Percentiles rank a stretch among this genome's conserved stretches.
Conservation (phyloP, 2,329 filamentous ascomycete species). For the Pseudonectria buxi region DNA sequence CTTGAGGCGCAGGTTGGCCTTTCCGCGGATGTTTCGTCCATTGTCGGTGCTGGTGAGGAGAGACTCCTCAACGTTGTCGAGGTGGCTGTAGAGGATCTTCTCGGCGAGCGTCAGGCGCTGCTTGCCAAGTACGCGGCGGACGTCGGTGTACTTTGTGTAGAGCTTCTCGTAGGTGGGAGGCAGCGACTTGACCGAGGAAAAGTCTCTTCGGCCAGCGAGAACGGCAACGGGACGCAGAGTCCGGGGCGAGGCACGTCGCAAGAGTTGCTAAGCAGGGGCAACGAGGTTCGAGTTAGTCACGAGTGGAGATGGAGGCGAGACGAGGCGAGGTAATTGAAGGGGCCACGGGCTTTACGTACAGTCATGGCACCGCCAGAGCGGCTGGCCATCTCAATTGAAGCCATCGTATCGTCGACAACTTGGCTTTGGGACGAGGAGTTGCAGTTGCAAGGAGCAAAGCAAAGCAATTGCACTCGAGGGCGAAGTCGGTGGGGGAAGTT, state of each 20-base stretch:
- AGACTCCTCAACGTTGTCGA: constrained; percentile 83
- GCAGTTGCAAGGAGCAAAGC: constrained; percentile 4
- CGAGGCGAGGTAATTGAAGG: no score
- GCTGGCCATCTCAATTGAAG: constrained; percentile 44
- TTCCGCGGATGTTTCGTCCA: constrained; percentile 75
- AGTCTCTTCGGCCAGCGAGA: constrained; percentile 25
- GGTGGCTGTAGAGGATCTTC: constrained; percentile 96
- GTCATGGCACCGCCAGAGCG: constrained; percentile 42
- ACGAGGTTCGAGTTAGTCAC: constrained; percentile 1
- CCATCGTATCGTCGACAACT: constrained; percentile 32
- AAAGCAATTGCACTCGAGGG: constrained; percentile 17
- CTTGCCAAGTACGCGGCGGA: constrained; percentile 63
- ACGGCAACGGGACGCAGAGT: constrained; percentile 19
- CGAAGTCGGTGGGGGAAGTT: constrained; percentile 22
- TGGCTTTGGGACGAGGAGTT: constrained; percentile 1
- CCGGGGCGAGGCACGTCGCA: constrained; percentile 29
- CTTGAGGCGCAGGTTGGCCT: constrained; percentile 91
- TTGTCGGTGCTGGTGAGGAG: constrained; percentile 76
- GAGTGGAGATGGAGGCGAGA: no score
- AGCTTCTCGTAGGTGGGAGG: constrained; percentile 77
- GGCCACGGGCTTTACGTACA: constrained; percentile 31
- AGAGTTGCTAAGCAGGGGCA: constrained; percentile 28
- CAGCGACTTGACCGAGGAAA: constrained; percentile 37
- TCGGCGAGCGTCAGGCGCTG: constrained; percentile 79
- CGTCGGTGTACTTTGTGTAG: constrained; percentile 67